Evolutionary conservation across 331 rosid genomes (phyloP), one percentile per base, ranked within the genome.

Genomic region (Malus hybrid): DNA sequence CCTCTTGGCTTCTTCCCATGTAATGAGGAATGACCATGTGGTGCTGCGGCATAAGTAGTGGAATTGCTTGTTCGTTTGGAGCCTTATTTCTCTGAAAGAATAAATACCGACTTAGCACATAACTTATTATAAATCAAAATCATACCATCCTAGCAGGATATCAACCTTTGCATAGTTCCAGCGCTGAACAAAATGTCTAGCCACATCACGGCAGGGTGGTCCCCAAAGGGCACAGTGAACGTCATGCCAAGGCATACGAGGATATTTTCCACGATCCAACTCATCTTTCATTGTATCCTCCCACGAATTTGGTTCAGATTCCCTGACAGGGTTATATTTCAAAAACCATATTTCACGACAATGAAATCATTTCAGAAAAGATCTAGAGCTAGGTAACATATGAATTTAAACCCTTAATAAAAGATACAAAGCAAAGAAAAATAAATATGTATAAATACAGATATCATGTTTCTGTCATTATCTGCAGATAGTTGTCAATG

Each of bases 181-280:
- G 72, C 99, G 89, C 88, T 95, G 99, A 85, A 95, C 99, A 85
- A 95, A 95, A 79, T 95, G 99, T 83, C 99, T 92, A 70, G 99
- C 99, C 75, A 92, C 77, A 67, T 95, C 99, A 78, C 96, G 98
- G 85, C 99, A 95, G 56, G 99, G 94, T 80, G 99, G 97, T 73
- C 99, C 99, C 97, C 96, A 92, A 73, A 95, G 90, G 80, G 98
- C 97, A 81, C 99, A 95, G 62, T 92, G 98, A 76, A 95, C 98
- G 67, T 95, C 99, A 80, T 95, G 98, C 99, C 99, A 95, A 73
- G 99, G 99, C 99, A 95, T 92, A 24, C 99, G 98, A 32, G 99
- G 99, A 83, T 89, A 92, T 73, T 85, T 92, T 73, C 27, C 71
- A 34, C 99, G 98, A 31, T 90, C 98, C 80, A 95, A 77, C 89